phyloP scores from a whole-genome alignment of 2,329 filamentous ascomycete species.

The Xylariales sp. region DNA sequence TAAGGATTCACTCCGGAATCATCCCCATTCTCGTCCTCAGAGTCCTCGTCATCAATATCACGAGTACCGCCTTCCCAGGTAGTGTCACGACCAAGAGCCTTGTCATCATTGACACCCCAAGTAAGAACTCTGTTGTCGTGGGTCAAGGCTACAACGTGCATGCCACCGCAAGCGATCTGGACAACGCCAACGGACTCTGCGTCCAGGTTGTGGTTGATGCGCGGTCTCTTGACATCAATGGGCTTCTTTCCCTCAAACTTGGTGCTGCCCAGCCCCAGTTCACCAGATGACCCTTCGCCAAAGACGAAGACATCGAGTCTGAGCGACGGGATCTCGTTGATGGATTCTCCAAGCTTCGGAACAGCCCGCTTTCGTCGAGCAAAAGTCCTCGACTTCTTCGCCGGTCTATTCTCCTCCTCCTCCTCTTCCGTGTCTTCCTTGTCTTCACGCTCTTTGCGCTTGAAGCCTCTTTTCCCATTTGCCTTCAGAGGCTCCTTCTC shows the following conservation, averaged over 20 bases:
- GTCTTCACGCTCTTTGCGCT: slow-evolving; percentile 15
- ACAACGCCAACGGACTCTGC: slow-evolving; percentile 55
- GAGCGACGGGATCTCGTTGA: slow-evolving; percentile 19
- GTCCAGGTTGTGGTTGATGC: slow-evolving; percentile 57
- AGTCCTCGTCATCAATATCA: slow-evolving; percentile 46
- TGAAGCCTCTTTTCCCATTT: slow-evolving; percentile 12
- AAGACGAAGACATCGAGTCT: slow-evolving; percentile 47
- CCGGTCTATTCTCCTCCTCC: slow-evolving; percentile 6
- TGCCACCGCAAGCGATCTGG: slow-evolving; percentile 61
- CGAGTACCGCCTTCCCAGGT: slow-evolving; percentile 60
- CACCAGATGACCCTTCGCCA: slow-evolving; percentile 54
- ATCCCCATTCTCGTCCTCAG: slow-evolving; percentile 48
- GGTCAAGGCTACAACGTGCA: slow-evolving; percentile 65
- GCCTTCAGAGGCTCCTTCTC: slow-evolving; percentile 13
- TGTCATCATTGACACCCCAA: slow-evolving; percentile 79
- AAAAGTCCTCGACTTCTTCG: slow-evolving; percentile 12
- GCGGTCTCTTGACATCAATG: slow-evolving; percentile 65
- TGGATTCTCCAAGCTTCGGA: slow-evolving; percentile 14
- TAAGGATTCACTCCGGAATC: slow-evolving; percentile 65
- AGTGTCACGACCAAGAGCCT: slow-evolving; percentile 64
- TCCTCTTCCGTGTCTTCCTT: slow-evolving; percentile 9
- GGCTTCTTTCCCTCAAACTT: slow-evolving; percentile 41
- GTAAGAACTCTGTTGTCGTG: slow-evolving; percentile 68
- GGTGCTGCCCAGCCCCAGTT: slow-evolving; percentile 62
- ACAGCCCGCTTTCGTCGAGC: slow-evolving; percentile 15